A percentile compares a stretch with the other conserved stretches of the same genome.
phyloP scores from a whole-genome alignment of 495 filamentous ascomycete genomes.

The Xylaria telfairii region DNA sequence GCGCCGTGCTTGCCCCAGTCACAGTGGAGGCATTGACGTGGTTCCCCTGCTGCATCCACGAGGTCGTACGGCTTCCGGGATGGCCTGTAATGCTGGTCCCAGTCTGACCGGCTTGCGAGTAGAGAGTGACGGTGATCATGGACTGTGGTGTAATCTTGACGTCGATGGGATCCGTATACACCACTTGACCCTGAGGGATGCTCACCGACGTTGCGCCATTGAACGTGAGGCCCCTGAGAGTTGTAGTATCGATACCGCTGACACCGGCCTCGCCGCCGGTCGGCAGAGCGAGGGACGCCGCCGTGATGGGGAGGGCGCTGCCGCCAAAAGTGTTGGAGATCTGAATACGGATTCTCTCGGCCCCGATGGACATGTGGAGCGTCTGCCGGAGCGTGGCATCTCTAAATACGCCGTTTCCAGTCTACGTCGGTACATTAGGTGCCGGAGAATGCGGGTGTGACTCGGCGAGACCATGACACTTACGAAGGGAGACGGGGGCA shows the following conservation, averaged over 20 bases:
- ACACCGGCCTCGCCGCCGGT: slow-evolving; percentile 56
- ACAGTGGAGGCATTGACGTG: slow-evolving; percentile 54
- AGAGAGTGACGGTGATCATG: slow-evolving; percentile 65
- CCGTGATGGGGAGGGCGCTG: slow-evolving; percentile 65
- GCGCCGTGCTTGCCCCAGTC: slow-evolving; percentile 50
- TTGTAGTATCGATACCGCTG: slow-evolving; percentile 55
- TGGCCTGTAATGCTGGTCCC: slow-evolving; percentile 67
- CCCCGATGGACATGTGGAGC: slow-evolving; percentile 62
- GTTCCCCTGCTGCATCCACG: slow-evolving; percentile 64
- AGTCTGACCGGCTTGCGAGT: slow-evolving; percentile 62
- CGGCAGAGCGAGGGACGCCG: slow-evolving; percentile 63
- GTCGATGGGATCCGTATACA: slow-evolving; percentile 68
- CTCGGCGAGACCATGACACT: slow-evolving; percentile 27
- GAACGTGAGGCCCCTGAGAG: slow-evolving; percentile 63
- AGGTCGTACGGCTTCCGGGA: slow-evolving; percentile 71
- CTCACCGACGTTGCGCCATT: slow-evolving; percentile 54
- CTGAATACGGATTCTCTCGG: slow-evolving; percentile 63
- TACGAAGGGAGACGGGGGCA: slow-evolving; percentile 67
- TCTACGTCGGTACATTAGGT: slow-evolving; percentile 26
- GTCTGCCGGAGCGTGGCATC: slow-evolving; percentile 74
- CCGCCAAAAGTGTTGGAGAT: slow-evolving; percentile 73
- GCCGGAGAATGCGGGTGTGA: not conserved
- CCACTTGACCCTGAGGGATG: slow-evolving; percentile 64
- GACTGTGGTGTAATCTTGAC: slow-evolving; percentile 54
- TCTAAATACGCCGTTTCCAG: slow-evolving; percentile 38